A percentile compares a stretch with the other conserved stretches of the same genome.
Evolutionary conservation across 768 basidiomycete species (phyloP).

Genomic region (Epithele typhae): DNA sequence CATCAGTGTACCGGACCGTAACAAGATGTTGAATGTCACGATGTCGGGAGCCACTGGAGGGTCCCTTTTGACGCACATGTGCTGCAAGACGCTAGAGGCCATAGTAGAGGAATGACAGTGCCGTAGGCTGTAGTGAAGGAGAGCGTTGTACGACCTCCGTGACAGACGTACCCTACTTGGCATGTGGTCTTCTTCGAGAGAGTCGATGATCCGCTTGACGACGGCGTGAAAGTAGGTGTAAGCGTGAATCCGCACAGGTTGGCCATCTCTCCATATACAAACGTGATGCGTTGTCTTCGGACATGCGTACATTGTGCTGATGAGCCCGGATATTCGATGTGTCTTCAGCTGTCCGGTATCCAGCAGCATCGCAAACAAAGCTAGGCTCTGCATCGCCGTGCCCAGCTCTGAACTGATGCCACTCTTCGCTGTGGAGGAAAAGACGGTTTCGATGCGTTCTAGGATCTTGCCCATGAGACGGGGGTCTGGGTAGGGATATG

Average conservation of each 20-base stretch:
- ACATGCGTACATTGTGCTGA: slow-evolving; percentile 43
- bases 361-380: slow-evolving; percentile 50
- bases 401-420: slow-evolving; percentile 14
- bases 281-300: slow-evolving; percentile 22
- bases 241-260: slow-evolving; percentile 17
- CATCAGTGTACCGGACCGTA: slow-evolving; percentile 51
- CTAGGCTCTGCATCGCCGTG: slow-evolving; percentile 54
- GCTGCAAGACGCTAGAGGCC: slow-evolving; percentile 45
- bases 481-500: slow-evolving; percentile 8
- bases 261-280: slow-evolving; percentile 19
- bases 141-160: slow-evolving; percentile 48
- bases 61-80: slow-evolving; percentile 46
- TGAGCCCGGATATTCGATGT: slow-evolving; percentile 37
- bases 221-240: slow-evolving; percentile 29
- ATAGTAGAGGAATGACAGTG: slow-evolving; percentile 48
- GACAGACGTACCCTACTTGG: slow-evolving; percentile 31
- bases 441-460: slow-evolving; percentile 29
- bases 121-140: slow-evolving; percentile 64
- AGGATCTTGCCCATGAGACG: slow-evolving; percentile 21
- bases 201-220: slow-evolving; percentile 21
- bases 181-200: slow-evolving; percentile 5
- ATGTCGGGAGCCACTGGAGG: slow-evolving; percentile 41
- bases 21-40: slow-evolving; percentile 53
- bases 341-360: slow-evolving; percentile 47
- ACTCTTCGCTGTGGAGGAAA: slow-evolving; percentile 25